A percentile compares a stretch with the other conserved stretches of the same genome.
These are phyloP conservation scores for Barnettozyma vustinii DNA, from an alignment of 805 yeast genomes.

Conservation along the genomic window DNA sequence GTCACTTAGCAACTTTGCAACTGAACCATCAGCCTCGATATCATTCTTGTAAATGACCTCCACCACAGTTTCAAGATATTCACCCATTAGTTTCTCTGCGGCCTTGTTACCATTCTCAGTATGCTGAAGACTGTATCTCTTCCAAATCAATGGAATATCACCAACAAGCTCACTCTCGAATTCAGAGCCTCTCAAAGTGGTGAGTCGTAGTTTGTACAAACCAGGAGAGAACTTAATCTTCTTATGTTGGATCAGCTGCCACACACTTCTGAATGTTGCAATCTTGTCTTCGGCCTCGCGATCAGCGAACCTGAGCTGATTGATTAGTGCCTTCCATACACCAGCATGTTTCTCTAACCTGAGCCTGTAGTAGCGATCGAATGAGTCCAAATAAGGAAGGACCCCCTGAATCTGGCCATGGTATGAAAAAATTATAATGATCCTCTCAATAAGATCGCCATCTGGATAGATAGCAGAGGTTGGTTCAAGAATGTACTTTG, in stretches of 20 bases:
- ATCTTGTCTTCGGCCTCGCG: constrained; percentile 4
- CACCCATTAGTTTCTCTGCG: constrained; percentile 11
- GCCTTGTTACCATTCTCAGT: constrained; percentile 3
- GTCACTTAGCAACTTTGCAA: constrained; percentile 1
- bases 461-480: constrained; percentile 19
- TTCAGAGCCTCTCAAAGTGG: constrained; percentile 6
- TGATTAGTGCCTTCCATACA: constrained; percentile 17
- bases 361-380: constrained; percentile 12
- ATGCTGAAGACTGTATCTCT: constrained; percentile 3
- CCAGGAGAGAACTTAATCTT: constrained; percentile 9
- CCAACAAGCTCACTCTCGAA: constrained; percentile 7
- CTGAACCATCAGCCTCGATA: constrained; percentile 8
- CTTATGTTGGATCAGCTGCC: constrained; percentile 14
- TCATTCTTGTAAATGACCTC: constrained; percentile 7
- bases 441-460: constrained; percentile 10
- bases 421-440: constrained; percentile 17
- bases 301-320: constrained; percentile 7
- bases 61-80: constrained; percentile 9
- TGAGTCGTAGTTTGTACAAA: constrained; percentile 11
- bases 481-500: constrained; percentile 4
- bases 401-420: constrained; percentile 11
- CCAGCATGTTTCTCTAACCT: constrained; percentile 1
- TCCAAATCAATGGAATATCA: constrained; percentile 13
- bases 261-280: constrained; percentile 10
- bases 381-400: constrained; percentile 11